Percentiles rank a stretch among this genome's conserved stretches.
These are phyloP conservation scores for Chaetomium tenue DNA, from an alignment of 495 filamentous ascomycete genomes.

Conservation along the genomic window DNA sequence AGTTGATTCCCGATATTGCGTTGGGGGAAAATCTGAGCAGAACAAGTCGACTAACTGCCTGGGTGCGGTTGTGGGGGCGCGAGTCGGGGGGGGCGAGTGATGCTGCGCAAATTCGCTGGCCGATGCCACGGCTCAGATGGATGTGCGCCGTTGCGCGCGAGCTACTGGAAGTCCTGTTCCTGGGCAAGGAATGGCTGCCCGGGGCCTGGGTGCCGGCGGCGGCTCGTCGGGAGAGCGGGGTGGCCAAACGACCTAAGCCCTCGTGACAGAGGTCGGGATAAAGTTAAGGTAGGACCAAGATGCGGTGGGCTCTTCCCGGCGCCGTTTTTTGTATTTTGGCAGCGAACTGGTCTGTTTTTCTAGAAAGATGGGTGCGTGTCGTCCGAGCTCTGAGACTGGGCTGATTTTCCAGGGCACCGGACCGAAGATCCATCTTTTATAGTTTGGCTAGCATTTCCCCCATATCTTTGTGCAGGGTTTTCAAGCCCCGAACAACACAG, in stretches of 20 bases:
- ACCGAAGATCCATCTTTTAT: slow-evolving; percentile 39
- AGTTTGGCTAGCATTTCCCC: slow-evolving; percentile 31
- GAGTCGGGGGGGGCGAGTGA: slow-evolving; percentile 3
- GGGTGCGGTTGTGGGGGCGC: slow-evolving; percentile 12
- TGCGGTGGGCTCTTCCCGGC: neutral
- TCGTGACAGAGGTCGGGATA: slow-evolving; percentile 11
- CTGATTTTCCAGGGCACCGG: slow-evolving; percentile 34
- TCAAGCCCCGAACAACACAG: slow-evolving; percentile 15
- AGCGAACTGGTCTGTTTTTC: neutral
- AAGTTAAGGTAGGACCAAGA: slow-evolving; percentile 1
- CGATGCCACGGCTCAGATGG: slow-evolving; percentile 15
- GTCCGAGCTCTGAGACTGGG: slow-evolving; percentile 36
- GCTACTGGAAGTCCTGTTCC: slow-evolving; percentile 7
- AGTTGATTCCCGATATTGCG: slow-evolving; percentile 40
- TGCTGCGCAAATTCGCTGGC: slow-evolving; percentile 9
- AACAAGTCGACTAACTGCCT: slow-evolving; percentile 19
- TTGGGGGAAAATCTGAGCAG: slow-evolving; percentile 27
- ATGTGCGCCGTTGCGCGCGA: slow-evolving; percentile 25
- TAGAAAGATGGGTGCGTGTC: slow-evolving; percentile 3
- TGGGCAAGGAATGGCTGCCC: slow-evolving; percentile 26
- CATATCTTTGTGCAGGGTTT: slow-evolving; percentile 18
- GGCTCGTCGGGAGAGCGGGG: slow-evolving; percentile 19
- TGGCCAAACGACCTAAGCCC: slow-evolving; percentile 4
- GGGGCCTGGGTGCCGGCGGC: slow-evolving; percentile 25
- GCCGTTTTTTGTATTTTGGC: neutral